phyloP scores from a whole-genome alignment of 345 rosid species.

The Dovyalis caffra region DNA sequence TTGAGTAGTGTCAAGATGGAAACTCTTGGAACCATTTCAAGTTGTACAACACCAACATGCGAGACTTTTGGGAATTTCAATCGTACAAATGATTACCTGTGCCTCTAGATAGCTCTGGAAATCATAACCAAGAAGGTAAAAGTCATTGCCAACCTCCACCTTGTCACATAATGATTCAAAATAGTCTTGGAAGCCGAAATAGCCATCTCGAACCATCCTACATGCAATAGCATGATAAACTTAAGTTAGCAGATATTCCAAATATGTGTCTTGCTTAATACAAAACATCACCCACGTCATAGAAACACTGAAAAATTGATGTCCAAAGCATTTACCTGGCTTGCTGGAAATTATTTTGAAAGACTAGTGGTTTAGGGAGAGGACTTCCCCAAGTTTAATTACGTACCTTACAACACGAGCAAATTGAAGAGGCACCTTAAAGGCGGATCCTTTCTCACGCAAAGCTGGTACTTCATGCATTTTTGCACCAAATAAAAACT shows the following conservation, averaged over 20 bases:
- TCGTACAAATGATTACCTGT: conserved; percentile 23
- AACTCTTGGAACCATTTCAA: background rate
- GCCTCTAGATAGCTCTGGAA: conserved; percentile 44
- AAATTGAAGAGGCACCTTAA: conserved; percentile 47
- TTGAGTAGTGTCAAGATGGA: background rate
- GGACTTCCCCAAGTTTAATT: background rate
- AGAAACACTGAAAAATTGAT: no score
- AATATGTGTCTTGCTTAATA: background rate
- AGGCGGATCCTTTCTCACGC: conserved; percentile 32
- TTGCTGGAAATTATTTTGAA: no score
- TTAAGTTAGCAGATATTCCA: background rate
- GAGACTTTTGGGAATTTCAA: background rate
- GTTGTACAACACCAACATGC: background rate
- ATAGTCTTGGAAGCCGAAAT: conserved; percentile 40
- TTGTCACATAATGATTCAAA: conserved; percentile 41
- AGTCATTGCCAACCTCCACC: conserved; percentile 37
- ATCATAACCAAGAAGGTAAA: conserved; percentile 40
- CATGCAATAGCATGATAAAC: background rate
- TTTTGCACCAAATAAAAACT: conserved; percentile 50
- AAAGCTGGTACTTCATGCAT: conserved; percentile 32
- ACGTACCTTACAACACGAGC: conserved; percentile 45
- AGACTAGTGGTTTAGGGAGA: no score
- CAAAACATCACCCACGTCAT: background rate
- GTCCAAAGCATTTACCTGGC: no score
- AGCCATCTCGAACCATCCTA: conserved; percentile 46